Conservation (phyloP, 2,329 filamentous ascomycete species). For the Dryadomyces quercivorus region DNA sequence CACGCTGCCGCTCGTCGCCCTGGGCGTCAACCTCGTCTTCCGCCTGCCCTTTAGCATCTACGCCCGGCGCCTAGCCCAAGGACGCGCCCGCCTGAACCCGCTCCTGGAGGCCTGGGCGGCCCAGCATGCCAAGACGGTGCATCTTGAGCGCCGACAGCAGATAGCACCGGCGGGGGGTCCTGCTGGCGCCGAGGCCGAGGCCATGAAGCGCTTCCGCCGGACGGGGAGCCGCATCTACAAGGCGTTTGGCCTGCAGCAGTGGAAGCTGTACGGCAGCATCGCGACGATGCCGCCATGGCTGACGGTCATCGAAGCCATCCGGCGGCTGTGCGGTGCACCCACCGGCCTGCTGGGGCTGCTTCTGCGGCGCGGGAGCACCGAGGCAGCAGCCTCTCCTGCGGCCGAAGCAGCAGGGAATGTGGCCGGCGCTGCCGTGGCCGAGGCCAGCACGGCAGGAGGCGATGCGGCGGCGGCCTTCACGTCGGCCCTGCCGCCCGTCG, state of each 20-base stretch:
- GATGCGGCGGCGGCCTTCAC: background rate
- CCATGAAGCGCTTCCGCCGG: constrained; percentile 15
- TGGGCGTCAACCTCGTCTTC: constrained; percentile 23
- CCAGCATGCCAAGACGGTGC: constrained; percentile 15
- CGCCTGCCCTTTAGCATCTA: constrained; percentile 36
- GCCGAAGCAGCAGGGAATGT: background rate
- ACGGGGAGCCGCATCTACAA: constrained; percentile 15
- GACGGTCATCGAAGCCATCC: constrained; percentile 34
- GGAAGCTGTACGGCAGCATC: constrained; percentile 29
- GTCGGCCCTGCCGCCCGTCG: background rate
- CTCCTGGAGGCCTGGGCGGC: constrained; percentile 23
- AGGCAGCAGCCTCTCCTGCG: constrained; percentile 1
- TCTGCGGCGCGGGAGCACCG: constrained; percentile 9
- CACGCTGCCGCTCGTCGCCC: constrained; percentile 38
- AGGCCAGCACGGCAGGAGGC: background rate
- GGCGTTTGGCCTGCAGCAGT: constrained; percentile 30
- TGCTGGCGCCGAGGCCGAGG: background rate
- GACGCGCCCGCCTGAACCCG: constrained; percentile 17
- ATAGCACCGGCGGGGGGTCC: background rate
- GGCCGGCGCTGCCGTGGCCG: background rate
- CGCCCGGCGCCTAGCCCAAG: constrained; percentile 17
- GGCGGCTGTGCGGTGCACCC: constrained; percentile 31
- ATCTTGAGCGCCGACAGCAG: constrained; percentile 5
- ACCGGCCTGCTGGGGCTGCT: constrained; percentile 24
- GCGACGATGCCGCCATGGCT: constrained; percentile 36